Evolutionary conservation across 345 rosid species (phyloP), one percentile per base, ranked within the genome.

Genomic region (Eutrema yunnanense): DNA sequence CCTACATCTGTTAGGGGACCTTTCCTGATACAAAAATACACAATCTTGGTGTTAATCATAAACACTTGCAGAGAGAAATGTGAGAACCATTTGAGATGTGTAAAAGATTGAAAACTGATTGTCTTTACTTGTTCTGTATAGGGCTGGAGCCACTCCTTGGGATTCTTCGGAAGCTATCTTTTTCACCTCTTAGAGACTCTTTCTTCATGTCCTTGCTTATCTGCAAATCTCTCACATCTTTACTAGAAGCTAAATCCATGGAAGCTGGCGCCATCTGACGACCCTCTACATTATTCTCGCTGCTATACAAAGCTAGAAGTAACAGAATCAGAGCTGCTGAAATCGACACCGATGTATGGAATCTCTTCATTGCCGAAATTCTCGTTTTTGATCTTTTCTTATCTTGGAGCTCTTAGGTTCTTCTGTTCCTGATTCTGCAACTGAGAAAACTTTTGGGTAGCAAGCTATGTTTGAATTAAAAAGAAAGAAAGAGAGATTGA

Each of bases 91-190:
- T 65, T 62, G 56, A 27, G 72, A 76, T 69, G 65, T 2, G 29
- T 69, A 8, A 40, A 16, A 69, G 55, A 58, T 59, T 59, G 48
- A 42, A 43, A 65, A 10, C 41, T 76, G 65, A 55, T 14, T 32
- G 72, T 48, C 38, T 66, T 80, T 82, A 89, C 88, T 80, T 90
- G 82, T 92, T 92, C 82, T 88, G 90, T 42, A 67, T 87, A 37
- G 96, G 98, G 76, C 88, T 92, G 14, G 86, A 71, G 61, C 66
- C 78, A 79, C 85, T 84, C 11, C 90, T 91, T 65, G 98, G 98
- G 54, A 88, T 85, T 80, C 56, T 79, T 59, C 86, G 67, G 76
- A 84, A 84, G 84, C 92, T 88, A 1, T 88, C 80, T 38, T 69
- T 71, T 8, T 80, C 84, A 61, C 82, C 74, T 80, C 84, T 55